Evolutionary conservation across 306 rosid species (phyloP).

Genomic region (Astragalus glycyphyllos): DNA sequence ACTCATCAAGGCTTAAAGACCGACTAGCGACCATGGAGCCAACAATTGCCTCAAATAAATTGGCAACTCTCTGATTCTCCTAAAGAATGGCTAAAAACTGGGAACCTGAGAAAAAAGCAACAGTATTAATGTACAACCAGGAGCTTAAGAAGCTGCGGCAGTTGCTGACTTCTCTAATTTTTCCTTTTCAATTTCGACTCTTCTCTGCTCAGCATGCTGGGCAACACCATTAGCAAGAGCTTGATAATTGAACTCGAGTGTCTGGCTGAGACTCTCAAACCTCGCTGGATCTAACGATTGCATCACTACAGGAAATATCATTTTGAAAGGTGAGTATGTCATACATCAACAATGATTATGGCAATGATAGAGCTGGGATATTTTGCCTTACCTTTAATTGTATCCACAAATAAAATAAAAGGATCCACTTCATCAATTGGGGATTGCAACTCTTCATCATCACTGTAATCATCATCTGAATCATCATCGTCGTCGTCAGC

Average conservation of each 20-base stretch:
- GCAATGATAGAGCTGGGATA: constrained; percentile 5
- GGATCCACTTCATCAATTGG: constrained; percentile 99
- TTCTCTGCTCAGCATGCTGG: constrained; percentile 91
- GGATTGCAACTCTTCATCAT: constrained; percentile 96
- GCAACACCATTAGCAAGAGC: constrained; percentile 91
- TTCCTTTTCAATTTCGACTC: constrained; percentile 86
- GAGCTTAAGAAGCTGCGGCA: constrained; percentile 59
- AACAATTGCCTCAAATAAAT: constrained; percentile 54
- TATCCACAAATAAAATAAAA: constrained; percentile 85
- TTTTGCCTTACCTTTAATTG: constrained; percentile 66
- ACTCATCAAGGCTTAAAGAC: constrained; percentile 45
- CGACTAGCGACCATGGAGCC: constrained; percentile 49
- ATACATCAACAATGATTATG: not conserved
- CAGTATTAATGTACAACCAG: constrained; percentile 46
- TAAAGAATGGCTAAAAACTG: constrained; percentile 53
- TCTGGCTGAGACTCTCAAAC: constrained; percentile 81
- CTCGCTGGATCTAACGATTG: constrained; percentile 76
- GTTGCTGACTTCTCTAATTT: constrained; percentile 75
- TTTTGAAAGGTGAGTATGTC: not conserved
- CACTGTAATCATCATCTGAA: constrained; percentile 88
- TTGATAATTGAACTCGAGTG: constrained; percentile 87
- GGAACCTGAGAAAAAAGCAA: constrained; percentile 39
- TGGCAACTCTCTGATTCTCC: constrained; percentile 51
- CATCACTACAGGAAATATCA: constrained; percentile 50
- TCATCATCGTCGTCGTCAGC: constrained; percentile 68